A percentile compares a stretch with the other conserved stretches of the same genome.
These are phyloP conservation scores for Boletellus sp. DNA, from an alignment of 1,284 basidiomycete genomes.

Conservation along the genomic window DNA sequence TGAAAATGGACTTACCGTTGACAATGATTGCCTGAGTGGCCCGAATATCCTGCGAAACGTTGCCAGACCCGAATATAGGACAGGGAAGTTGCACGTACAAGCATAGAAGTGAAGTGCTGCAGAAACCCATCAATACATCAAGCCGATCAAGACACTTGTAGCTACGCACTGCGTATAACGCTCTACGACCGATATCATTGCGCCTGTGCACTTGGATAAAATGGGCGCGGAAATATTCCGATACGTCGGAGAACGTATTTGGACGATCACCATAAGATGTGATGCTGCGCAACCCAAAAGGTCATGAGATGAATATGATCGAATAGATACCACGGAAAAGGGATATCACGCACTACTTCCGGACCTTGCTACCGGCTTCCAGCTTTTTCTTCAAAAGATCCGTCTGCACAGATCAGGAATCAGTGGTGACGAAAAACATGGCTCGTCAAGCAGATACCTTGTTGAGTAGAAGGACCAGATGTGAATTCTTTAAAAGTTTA, in stretches of 20 bases:
- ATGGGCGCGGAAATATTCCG: conserved; percentile 76
- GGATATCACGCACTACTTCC: conserved; percentile 57
- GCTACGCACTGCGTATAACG: conserved; percentile 59
- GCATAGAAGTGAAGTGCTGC: conserved; percentile 76
- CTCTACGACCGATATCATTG: conserved; percentile 56
- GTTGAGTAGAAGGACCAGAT: conserved; percentile 72
- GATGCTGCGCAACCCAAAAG: conserved; percentile 47
- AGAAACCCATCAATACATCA: conserved; percentile 13
- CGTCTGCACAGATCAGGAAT: conserved; percentile 38
- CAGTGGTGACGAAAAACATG: background rate
- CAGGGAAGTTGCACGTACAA: conserved; percentile 44
- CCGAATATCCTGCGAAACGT: conserved; percentile 54
- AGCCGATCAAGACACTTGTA: conserved; percentile 2
- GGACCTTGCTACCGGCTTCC: conserved; percentile 57
- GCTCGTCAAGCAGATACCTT: conserved; percentile 46
- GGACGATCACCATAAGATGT: conserved; percentile 74
- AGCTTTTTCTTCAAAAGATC: conserved; percentile 68
- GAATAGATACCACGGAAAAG: conserved; percentile 1
- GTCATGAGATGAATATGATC: background rate
- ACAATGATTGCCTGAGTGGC: conserved; percentile 73
- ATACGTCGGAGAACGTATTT: conserved; percentile 67
- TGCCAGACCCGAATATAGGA: background rate
- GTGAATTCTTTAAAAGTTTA: conserved; percentile 65
- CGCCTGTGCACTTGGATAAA: conserved; percentile 70
- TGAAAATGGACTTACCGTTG: conserved; percentile 47